Evolutionary conservation across 371 early-diverging fungal species (phyloP).

Genomic region (Mucor piriformis): DNA sequence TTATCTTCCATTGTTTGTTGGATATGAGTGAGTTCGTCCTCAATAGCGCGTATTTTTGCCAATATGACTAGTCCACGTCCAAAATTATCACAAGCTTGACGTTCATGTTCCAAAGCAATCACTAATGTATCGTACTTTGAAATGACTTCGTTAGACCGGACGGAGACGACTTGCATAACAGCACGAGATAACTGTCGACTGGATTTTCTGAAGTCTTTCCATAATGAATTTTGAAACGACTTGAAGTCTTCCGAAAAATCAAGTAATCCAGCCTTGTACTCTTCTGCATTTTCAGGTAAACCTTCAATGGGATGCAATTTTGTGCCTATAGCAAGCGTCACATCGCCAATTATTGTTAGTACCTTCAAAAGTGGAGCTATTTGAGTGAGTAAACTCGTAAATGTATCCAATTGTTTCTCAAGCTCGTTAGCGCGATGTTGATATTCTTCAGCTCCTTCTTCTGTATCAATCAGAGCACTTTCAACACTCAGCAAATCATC

Average conservation of each 20-base stretch:
- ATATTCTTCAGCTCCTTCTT: slow-evolving; percentile 32
- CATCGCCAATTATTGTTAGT: neutral
- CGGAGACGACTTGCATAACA: slow-evolving; percentile 13
- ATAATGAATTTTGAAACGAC: slow-evolving; percentile 25
- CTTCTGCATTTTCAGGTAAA: slow-evolving; percentile 4
- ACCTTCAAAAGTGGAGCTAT: neutral
- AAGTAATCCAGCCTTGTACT: slow-evolving; percentile 9
- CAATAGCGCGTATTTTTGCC: slow-evolving; percentile 29
- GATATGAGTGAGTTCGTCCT: slow-evolving; percentile 44
- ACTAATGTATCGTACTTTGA: slow-evolving; percentile 7
- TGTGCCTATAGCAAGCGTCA: neutral
- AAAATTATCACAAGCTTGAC: slow-evolving; percentile 25
- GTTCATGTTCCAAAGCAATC: slow-evolving; percentile 19
- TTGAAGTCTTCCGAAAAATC: slow-evolving; percentile 3
- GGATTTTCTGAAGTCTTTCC: slow-evolving; percentile 29
- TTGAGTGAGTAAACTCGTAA: neutral
- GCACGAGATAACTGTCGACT: slow-evolving; percentile 20
- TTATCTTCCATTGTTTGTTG: slow-evolving; percentile 39
- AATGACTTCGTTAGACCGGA: slow-evolving; percentile 5
- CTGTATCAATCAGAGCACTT: slow-evolving; percentile 32
- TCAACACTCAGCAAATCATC: slow-evolving; percentile 39
- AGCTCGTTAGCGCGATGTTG: slow-evolving; percentile 21
- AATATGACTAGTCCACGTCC: slow-evolving; percentile 35
- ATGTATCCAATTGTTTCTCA: slow-evolving; percentile 6
- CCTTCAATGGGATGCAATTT: slow-evolving; percentile 38